Evolutionary conservation across 495 filamentous ascomycete genomes (phyloP).

Genomic region (Amorphotheca resinae): DNA sequence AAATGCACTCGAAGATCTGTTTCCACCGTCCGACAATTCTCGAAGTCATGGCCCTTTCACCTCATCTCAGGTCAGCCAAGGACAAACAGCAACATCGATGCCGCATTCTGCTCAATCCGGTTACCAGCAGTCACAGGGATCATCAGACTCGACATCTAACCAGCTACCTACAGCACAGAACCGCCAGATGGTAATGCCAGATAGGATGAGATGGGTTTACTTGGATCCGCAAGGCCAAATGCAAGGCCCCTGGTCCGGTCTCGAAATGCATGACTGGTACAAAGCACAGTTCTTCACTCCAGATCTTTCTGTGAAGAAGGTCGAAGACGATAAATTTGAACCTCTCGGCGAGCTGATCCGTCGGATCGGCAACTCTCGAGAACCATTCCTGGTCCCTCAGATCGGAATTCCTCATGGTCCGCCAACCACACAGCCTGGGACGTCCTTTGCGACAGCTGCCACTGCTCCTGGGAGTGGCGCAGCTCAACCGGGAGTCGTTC

Average conservation of each 20-base stretch:
- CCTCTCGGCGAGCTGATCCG: constrained; percentile 91
- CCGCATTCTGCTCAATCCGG: constrained; percentile 11
- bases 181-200: constrained; percentile 96
- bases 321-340: constrained; percentile 88
- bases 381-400: constrained; percentile 94
- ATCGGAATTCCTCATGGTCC: constrained; percentile 86
- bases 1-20: constrained; percentile 45
- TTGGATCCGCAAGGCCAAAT: constrained; percentile 83
- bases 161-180: constrained; percentile 57
- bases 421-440: constrained; percentile 30
- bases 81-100: constrained; percentile 14
- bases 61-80: constrained; percentile 6
- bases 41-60: constrained; percentile 15
- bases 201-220: constrained; percentile 97
- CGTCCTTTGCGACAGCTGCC: constrained; percentile 28
- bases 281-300: constrained; percentile 95
- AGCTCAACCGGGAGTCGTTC: constrained; percentile 46
- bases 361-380: constrained; percentile 91
- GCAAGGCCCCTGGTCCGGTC: constrained; percentile 87
- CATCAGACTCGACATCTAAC: constrained; percentile 17
- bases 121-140: constrained; percentile 20
- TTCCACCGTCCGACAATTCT: constrained; percentile 25
- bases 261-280: constrained; percentile 99
- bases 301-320: constrained; percentile 84
- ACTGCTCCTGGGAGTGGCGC: constrained; percentile 33